Evolutionary conservation across 805 yeast species (phyloP).

Genomic region (Tetrapisispora taiwanensis): DNA sequence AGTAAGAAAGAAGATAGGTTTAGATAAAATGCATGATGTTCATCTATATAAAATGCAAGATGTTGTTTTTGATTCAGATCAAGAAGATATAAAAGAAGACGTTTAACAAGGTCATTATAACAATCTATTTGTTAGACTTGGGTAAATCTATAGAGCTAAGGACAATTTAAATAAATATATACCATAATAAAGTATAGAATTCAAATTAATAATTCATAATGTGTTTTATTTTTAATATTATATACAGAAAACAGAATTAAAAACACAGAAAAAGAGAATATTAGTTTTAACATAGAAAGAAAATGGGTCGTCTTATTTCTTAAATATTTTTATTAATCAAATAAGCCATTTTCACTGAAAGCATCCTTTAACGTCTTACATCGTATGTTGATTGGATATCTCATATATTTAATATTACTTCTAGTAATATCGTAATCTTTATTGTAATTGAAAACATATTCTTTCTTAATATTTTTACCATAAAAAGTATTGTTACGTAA

Average conservation of each 20-base stretch:
- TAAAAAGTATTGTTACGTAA: conserved; percentile 18
- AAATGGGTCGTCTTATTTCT: too few relatives aligned
- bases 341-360: conserved; percentile 14
- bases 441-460: conserved; percentile 14
- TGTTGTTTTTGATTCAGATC: conserved; percentile 32
- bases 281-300: neutral
- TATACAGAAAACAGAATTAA: too few relatives aligned
- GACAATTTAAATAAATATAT: too few relatives aligned
- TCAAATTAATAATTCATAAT: too few relatives aligned
- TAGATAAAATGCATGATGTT: conserved; percentile 28
- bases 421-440: conserved; percentile 15
- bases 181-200: too few relatives aligned
- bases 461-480: conserved; percentile 19
- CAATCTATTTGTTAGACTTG: too few relatives aligned
- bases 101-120: neutral
- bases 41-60: conserved; percentile 36
- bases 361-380: conserved; percentile 18
- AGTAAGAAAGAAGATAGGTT: conserved; percentile 20
- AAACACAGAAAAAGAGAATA: neutral
- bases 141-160: too few relatives aligned
- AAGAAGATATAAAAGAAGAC: conserved; percentile 3
- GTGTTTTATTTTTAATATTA: too few relatives aligned
- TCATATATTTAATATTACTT: conserved; percentile 21
- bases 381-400: conserved; percentile 19
- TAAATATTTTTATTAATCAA: neutral